Evolutionary conservation across 495 filamentous ascomycete species (phyloP).

Genomic region (Apodospora peruviana): DNA sequence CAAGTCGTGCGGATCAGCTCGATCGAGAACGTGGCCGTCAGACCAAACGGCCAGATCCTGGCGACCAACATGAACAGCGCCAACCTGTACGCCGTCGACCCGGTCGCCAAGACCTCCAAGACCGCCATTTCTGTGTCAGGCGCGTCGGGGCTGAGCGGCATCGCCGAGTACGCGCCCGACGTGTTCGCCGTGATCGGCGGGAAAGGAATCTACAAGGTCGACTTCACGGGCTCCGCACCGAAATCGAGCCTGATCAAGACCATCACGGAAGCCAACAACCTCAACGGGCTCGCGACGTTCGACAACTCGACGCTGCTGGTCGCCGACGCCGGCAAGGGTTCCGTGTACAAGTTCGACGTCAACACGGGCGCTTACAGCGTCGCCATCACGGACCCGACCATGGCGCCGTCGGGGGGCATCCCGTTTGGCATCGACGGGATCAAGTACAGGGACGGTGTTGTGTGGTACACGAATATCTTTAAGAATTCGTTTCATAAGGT

Average conservation of each 20-base stretch:
- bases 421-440: constrained; percentile 33
- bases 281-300: constrained; percentile 36
- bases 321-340: constrained; percentile 34
- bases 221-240: constrained; percentile 28
- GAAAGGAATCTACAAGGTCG: constrained; percentile 35
- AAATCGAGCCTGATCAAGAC: constrained; percentile 27
- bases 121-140: constrained; percentile 28
- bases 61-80: constrained; percentile 33
- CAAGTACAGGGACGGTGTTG: constrained; percentile 24
- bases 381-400: constrained; percentile 31
- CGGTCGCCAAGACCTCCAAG: constrained; percentile 25
- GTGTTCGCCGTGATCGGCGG: constrained; percentile 37
- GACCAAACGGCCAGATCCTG: constrained; percentile 39
- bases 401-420: constrained; percentile 31
- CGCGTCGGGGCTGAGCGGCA: constrained; percentile 32
- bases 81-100: constrained; percentile 28
- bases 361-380: constrained; percentile 29
- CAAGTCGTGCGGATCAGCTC: constrained; percentile 31
- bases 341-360: constrained; percentile 36
- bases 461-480: constrained; percentile 44
- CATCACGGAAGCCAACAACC: constrained; percentile 32
- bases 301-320: constrained; percentile 34
- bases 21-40: constrained; percentile 44
- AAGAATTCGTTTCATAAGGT: constrained; percentile 37
- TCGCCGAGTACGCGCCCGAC: constrained; percentile 36